These are phyloP conservation scores for Magnaporthiopsis poae DNA, from an alignment of 2,329 filamentous ascomycete species.

Conservation along the genomic window DNA sequence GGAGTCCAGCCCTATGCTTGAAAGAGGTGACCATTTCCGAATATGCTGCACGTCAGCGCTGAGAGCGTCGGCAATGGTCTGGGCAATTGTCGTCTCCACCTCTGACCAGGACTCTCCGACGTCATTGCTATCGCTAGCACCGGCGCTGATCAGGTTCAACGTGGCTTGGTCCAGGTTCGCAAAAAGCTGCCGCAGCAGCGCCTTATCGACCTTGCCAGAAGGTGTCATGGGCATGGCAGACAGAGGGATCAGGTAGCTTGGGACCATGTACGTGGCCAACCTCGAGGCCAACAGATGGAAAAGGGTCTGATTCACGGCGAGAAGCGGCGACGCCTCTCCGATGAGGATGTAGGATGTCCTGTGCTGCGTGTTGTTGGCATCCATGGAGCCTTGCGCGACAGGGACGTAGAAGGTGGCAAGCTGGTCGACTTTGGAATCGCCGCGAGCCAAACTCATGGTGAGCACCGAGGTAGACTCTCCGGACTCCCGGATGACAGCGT, in stretches of 20 bases:
- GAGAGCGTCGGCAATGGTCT: conserved; percentile 42
- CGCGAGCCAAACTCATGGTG: background rate
- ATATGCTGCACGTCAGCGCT: conserved; percentile 37
- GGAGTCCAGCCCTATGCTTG: conserved; percentile 72
- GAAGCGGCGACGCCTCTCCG: background rate
- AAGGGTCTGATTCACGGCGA: conserved; percentile 26
- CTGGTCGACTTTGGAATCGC: conserved; percentile 49
- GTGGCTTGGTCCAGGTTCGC: conserved; percentile 28
- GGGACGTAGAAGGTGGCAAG: conserved; percentile 64
- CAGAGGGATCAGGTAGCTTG: conserved; percentile 62
- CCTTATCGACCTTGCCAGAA: conserved; percentile 65
- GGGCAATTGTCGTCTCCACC: conserved; percentile 46
- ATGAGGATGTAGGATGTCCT: background rate
- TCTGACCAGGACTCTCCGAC: conserved; percentile 36
- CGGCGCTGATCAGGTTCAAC: background rate
- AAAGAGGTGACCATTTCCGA: conserved; percentile 59
- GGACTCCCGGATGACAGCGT: conserved; percentile 46
- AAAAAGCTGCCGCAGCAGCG: conserved; percentile 40
- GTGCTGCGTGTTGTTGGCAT: conserved; percentile 20
- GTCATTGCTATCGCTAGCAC: conserved; percentile 26
- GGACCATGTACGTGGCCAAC: conserved; percentile 71
- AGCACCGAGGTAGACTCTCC: conserved; percentile 25
- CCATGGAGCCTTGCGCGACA: conserved; percentile 1
- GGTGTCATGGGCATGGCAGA: conserved; percentile 58
- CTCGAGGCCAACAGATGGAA: conserved; percentile 43